Base-by-base conservation (phyloP, 139 green algal genomes). In the Micractinium sp. region DNA sequence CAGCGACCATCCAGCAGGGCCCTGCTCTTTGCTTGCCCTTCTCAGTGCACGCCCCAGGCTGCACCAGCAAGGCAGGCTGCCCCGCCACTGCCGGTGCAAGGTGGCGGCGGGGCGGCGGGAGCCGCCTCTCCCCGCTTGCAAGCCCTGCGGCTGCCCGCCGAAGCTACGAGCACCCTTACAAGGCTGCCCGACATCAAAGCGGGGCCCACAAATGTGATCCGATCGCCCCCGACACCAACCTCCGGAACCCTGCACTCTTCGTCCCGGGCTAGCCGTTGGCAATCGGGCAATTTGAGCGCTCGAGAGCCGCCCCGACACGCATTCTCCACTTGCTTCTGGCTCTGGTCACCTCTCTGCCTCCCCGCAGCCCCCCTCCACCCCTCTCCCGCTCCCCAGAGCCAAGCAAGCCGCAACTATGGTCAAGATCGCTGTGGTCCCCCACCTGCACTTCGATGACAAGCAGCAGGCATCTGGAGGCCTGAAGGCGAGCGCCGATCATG, bases 381-480 rank as follows among this genome's bases (percentile, higher is more conserved):
- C 47, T 56, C 35, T 2, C 76, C 76, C 35, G 20, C 9, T 31
- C 76, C 35, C 76, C 35, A 23, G 33, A 71, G 29, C 71, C 71
- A 36, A 23, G 20, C 31, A 35, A 27, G 20, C 71, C 38, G 9
- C 31, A 41, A 79, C 15, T 15, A 87, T 79, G 63, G 67, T 67
- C 0, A 78, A 79, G 63, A 18, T 87, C 36, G n/a, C 23, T 14
- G 60, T 61, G 9, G 14, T 41, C 7, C 82, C 82, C 66, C n/a
- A 53, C 41, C 41, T 88, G 20, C 41, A 39, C 85, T 18, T 82
- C 36, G 71, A 69, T 53, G 71, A 81, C 71, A 74, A 82, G 71
- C 85, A 88, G 85, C 33, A 88, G 19, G 71, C n/a, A 15, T 36
- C 71, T n/a, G 85, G 85, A 15, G 31, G 71, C 31, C 20, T 82